Conservation (phyloP, 495 filamentous ascomycete species). For the Neurospora cerealis region DNA sequence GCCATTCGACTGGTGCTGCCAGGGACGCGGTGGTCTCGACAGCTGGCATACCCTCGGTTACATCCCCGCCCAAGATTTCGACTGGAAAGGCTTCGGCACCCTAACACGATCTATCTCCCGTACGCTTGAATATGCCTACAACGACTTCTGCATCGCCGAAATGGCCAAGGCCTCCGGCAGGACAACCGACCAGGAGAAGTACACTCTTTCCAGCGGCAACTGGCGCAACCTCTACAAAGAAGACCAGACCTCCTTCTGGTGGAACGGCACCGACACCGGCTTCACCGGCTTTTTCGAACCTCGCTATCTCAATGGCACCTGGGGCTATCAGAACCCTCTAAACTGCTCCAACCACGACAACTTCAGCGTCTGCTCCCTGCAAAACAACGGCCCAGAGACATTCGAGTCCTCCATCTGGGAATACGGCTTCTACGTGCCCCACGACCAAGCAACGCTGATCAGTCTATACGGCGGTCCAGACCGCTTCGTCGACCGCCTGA, state of each 20-base stretch:
- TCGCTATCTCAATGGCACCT: conserved; percentile 54
- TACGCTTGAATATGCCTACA: conserved; percentile 69
- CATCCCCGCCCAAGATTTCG: conserved; percentile 59
- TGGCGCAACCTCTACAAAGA: conserved; percentile 61
- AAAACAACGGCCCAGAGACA: conserved; percentile 52
- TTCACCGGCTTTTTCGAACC: conserved; percentile 65
- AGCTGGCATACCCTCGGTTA: conserved; percentile 61
- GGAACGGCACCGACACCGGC: conserved; percentile 48
- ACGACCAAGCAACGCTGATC: conserved; percentile 57
- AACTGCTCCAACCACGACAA: conserved; percentile 49
- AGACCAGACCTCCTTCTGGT: conserved; percentile 47
- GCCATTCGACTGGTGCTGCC: conserved; percentile 57
- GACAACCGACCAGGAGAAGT: conserved; percentile 47
- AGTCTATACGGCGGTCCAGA: conserved; percentile 49
- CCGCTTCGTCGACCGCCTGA: conserved; percentile 49
- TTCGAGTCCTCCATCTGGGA: conserved; percentile 67
- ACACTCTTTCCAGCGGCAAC: conserved; percentile 48
- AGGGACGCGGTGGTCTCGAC: conserved; percentile 58
- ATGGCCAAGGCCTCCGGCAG: conserved; percentile 49
- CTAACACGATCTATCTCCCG: conserved; percentile 62
- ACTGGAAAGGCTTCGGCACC: conserved; percentile 56
- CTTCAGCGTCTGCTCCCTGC: conserved; percentile 49
- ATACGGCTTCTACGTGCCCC: conserved; percentile 56
- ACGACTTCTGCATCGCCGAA: conserved; percentile 64
- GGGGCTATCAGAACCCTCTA: conserved; percentile 60